Base-by-base conservation (phyloP, 1,139 yeast genomes). In the Blastobotrys arbuscula region DNA sequence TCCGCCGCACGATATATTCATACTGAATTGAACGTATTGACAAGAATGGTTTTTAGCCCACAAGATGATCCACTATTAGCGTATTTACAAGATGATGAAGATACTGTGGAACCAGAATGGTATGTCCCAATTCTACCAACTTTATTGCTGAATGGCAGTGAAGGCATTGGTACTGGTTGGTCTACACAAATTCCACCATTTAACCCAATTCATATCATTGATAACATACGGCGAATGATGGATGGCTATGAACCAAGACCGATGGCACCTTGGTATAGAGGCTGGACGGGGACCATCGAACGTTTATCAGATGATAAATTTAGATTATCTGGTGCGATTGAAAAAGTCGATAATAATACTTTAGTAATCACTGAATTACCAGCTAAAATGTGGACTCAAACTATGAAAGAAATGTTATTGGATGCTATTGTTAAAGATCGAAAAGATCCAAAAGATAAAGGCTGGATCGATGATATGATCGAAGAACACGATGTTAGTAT, bases 81-180 rank as follows among this genome's bases (percentile, higher is more conserved):
- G 0, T 92, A 92, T 64, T 73, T 89, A 53, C 92, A 88, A 64
- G 98, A 90, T 65, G 98, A 94, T 69, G 97, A 89, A 59, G 82
- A 80, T 58, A 82, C 94, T 0, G 96, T 92, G 20, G 98, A 94
- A 65, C 99, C 99, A 0, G 90, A 87, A 61, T 88, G 95, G 92
- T 94, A 89, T 65, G 73, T 87, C 34, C 99, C 99, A 1, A 81
- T 94, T 21, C 61, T 94, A 45, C 99, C 99, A 3, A 87, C 89
- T 89, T 65, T 92, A 30, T 74, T 94, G 53, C 96, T 94, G 7
- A 94, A 94, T 64, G 99, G 99, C 50, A 77, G 94, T 9, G 98
- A 94, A 69, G 99, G 99, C 70, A 94, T 94, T 66, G 99, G 99
- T 57, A 90, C 98, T 45, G 99, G 98, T 59, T 94, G 98, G 97